Conservation (phyloP, 331 rosid genomes). For the Acacia concinna region DNA sequence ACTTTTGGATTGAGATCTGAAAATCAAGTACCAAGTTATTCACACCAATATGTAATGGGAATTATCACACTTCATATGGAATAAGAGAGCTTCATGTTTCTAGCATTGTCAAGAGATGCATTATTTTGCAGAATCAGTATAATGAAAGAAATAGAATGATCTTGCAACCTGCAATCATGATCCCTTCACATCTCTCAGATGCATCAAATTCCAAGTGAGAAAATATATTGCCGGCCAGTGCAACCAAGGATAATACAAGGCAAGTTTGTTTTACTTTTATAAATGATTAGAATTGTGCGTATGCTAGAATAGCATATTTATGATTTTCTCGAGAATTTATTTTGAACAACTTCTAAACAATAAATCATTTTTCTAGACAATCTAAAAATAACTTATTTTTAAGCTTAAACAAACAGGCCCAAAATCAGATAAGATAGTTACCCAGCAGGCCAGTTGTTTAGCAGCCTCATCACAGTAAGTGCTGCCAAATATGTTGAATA, state of each 20-base stretch:
- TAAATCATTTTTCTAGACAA: background rate
- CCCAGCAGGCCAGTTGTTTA: constrained; percentile 97
- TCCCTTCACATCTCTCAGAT: background rate
- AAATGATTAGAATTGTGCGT: background rate
- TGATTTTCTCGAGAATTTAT: background rate
- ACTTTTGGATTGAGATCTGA: constrained; percentile 94
- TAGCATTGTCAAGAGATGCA: background rate
- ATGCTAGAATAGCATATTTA: no score
- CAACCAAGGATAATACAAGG: background rate
- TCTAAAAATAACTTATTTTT: background rate
- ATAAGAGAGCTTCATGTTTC: background rate
- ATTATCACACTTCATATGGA: constrained; percentile 5
- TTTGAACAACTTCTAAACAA: background rate
- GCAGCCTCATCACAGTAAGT: constrained; percentile 89
- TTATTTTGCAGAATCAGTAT: background rate
- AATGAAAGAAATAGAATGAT: background rate
- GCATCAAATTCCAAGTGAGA: background rate
- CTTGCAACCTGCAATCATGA: background rate
- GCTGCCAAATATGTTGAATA: constrained; percentile 82
- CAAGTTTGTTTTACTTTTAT: background rate
- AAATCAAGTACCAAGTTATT: constrained; percentile 5
- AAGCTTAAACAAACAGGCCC: background rate
- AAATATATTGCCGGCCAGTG: background rate
- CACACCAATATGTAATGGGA: constrained; percentile 17
- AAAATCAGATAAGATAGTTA: constrained; percentile 18